Base-by-base conservation (phyloP, 768 basidiomycete genomes). In the Phanerodontia chrysosporium region DNA sequence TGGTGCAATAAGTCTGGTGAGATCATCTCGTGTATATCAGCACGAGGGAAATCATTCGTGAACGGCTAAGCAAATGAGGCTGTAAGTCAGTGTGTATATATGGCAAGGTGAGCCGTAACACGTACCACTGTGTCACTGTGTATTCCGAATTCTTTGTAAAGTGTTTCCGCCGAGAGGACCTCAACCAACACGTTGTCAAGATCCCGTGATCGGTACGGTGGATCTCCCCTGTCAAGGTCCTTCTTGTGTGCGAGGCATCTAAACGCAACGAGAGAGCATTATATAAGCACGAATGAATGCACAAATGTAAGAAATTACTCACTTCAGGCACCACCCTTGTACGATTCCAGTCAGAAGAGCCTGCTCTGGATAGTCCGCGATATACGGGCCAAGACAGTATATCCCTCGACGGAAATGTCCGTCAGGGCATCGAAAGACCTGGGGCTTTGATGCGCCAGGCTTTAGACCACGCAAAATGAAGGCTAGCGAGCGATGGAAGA, bases 1-100 rank as follows among this genome's bases (percentile, higher is more conserved):
- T 73, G 71, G 60, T 73, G 72, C 1, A 75, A 64, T 0, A 75
- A 59, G 39, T 74, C 70, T 1, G 65, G 63, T 2, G 69, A 21
- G 0, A 74, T 39, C 0, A 74, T 61, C 35, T 72, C 61, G 52
- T 69, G 62, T 4, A 75, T 75, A 25, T 76, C 66, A 0, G 74
- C 72, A 25, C 52, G 62, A 0, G 72, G 72, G 42, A 74, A 75
- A n/a, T 67, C 51, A 18, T 57, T 58, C 0, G 69, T 76, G 36
- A 75, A 76, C 3, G 72, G 72, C 72, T 74, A 32, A 18, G n/a
- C n/a, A n/a, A n/a, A n/a, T 22, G 51, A 30, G 12, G 16, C 29
- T 10, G 8, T 10, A n/a, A n/a, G n/a, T n/a, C n/a, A n/a, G n/a
- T n/a, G n/a, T n/a, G n/a, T n/a, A 45, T 8, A 29, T 6, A 29